Conservation (phyloP, 371 early-diverging fungal genomes). For the Lichtheimia ornata region DNA sequence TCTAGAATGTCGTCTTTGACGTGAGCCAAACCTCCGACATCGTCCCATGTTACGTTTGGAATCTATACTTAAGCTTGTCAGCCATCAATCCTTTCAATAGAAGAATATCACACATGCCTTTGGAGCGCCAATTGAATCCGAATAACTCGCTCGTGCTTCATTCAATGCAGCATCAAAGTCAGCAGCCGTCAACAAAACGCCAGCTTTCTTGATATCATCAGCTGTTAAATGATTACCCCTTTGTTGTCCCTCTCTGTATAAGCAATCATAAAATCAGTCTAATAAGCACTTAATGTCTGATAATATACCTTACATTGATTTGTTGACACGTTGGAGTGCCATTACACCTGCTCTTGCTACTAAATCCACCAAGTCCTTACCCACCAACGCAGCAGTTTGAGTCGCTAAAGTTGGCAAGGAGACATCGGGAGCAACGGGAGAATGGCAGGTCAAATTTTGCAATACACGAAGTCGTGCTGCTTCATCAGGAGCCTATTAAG, state of each 20-base stretch:
- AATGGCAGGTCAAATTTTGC: slow-evolving; percentile 45
- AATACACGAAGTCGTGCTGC: slow-evolving; percentile 65
- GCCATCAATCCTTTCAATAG: neutral
- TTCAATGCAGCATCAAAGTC: slow-evolving; percentile 84
- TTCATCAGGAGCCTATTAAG: slow-evolving; percentile 67
- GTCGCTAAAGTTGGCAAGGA: slow-evolving; percentile 72
- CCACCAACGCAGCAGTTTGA: slow-evolving; percentile 91
- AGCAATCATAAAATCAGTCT: neutral
- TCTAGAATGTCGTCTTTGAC: slow-evolving; percentile 98
- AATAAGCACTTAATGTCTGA: neutral
- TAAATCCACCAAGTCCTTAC: slow-evolving; percentile 81
- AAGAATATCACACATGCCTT: slow-evolving; percentile 51
- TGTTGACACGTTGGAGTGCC: slow-evolving; percentile 69
- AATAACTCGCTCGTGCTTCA: slow-evolving; percentile 80
- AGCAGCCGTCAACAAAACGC: slow-evolving; percentile 69
- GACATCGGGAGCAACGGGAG: slow-evolving; percentile 77
- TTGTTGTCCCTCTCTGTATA: slow-evolving; percentile 9
- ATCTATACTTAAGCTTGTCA: slow-evolving; percentile 50
- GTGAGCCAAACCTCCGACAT: slow-evolving; percentile 98
- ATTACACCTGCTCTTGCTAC: slow-evolving; percentile 71
- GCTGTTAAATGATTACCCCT: slow-evolving; percentile 20
- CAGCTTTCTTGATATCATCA: slow-evolving; percentile 67
- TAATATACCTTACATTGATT: slow-evolving; percentile 44
- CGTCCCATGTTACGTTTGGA: slow-evolving; percentile 97
- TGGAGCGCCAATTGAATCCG: slow-evolving; percentile 94